phyloP scores from a whole-genome alignment of 2,329 filamentous ascomycete genomes.

The Truncatella angustata region DNA sequence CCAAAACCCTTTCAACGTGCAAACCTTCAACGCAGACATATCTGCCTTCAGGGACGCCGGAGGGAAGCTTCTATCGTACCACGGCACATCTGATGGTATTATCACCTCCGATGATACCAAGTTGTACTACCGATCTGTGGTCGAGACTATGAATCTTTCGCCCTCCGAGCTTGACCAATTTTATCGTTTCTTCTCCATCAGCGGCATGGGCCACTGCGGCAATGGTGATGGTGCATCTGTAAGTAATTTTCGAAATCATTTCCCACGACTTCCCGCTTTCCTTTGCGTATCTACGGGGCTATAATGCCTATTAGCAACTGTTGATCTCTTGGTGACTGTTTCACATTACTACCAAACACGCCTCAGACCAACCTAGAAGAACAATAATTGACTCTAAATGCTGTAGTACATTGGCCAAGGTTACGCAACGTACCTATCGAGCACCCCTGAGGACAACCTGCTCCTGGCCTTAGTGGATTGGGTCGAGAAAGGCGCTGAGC shows the following conservation, averaged over 20 bases:
- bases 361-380: too few species aligned
- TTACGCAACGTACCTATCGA: constrained; percentile 13
- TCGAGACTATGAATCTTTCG: constrained; percentile 36
- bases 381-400: too few species aligned
- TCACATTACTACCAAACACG: too few species aligned
- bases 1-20: constrained; percentile 21
- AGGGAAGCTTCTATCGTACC: constrained; percentile 43
- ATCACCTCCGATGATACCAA: constrained; percentile 43
- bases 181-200: constrained; percentile 51
- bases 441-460: constrained; percentile 38
- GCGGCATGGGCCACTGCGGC: constrained; percentile 49
- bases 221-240: constrained; percentile 41
- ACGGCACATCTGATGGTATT: constrained; percentile 41
- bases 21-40: constrained; percentile 33
- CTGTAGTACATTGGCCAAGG: constrained; percentile 27
- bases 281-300: too few species aligned
- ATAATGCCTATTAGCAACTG: too few species aligned
- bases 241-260: too few species aligned
- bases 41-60: constrained; percentile 33
- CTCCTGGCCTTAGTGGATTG: constrained; percentile 44
- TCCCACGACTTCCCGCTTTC: too few species aligned
- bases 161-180: constrained; percentile 37
- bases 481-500: constrained; percentile 42
- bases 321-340: too few species aligned
- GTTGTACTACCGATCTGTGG: constrained; percentile 46